Evolutionary conservation across 139 green algal species (phyloP), one percentile per base, ranked within the genome.

Genomic region (Coelastrella sp.): DNA sequence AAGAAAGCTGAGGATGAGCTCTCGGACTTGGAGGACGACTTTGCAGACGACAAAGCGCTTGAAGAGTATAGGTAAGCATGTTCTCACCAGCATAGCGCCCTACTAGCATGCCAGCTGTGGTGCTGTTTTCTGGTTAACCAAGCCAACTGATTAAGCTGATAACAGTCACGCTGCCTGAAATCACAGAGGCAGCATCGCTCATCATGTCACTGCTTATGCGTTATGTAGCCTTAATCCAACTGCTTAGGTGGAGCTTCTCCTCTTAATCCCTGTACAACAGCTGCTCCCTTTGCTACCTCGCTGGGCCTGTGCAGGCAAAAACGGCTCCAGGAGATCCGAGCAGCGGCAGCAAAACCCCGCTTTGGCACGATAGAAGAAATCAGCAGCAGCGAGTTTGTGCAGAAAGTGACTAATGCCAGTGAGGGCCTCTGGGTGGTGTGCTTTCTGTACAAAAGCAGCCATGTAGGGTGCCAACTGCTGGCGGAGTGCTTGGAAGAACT

Each of bases 361-460:
- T 98, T 97, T 90, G 95, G 95, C 60, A 91, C 88, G 8, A 85
- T 98, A 57, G 92, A 96, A n/a, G 72, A 95, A 22, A 98, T 99
- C 8, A 87, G 78, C 0, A 84, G 92, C 22, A 90, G 75, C 83
- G 96, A 98, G 25, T 99, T 98, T 92, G 94, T 99, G 72, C 78
- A 92, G 81, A 90, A 94, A 75, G 97, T 99, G 57, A 98, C 97
- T 6, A 90, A 98, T 19, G 97, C 96, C 56, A 92, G 94, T 12
- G 70, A 93, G 14, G 91, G 94, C 8, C 73, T 95, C 5, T 98
- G 96, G 94, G 96, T 98, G 25, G 96, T 99, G 25, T 95, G 96
- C 35, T 95, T 97, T 83, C 93, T 99, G 63, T 98, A 96, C 93
- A 97, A 98, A 79, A 94, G 97, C 92, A 96, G 96, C 63, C 92